Conservation (phyloP, 805 yeast genomes). For the Alloascoidea hylecoeti region DNA sequence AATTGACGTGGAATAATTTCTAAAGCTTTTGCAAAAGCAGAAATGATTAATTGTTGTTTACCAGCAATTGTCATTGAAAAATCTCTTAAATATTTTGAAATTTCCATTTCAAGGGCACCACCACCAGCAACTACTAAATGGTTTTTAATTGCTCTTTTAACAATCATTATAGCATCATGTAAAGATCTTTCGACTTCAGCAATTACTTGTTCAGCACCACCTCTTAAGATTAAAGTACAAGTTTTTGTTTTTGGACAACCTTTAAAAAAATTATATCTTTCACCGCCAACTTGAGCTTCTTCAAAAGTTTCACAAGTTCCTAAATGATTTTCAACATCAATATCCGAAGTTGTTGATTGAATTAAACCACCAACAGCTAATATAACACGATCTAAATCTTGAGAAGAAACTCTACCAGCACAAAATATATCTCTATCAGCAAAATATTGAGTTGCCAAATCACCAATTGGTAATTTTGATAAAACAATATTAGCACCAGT, state of each 20-base stretch:
- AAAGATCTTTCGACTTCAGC: constrained; percentile 96
- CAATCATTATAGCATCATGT: constrained; percentile 98
- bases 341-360: constrained; percentile 54
- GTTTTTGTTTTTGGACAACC: constrained; percentile 91
- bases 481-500: constrained; percentile 90
- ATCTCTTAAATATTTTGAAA: constrained; percentile 79
- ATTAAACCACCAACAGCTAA: constrained; percentile 89
- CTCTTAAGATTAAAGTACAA: constrained; percentile 85
- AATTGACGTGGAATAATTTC: constrained; percentile 95
- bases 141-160: constrained; percentile 84
- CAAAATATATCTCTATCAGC: constrained; percentile 95
- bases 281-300: constrained; percentile 93
- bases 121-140: constrained; percentile 93
- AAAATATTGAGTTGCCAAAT: constrained; percentile 95
- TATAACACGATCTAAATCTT: constrained; percentile 86
- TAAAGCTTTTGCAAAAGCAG: constrained; percentile 86
- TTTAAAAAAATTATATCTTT: constrained; percentile 82
- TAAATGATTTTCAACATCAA: constrained; percentile 44
- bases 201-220: constrained; percentile 96
- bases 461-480: constrained; percentile 94
- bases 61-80: constrained; percentile 83
- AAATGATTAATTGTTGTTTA: constrained; percentile 85
- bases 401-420: constrained; percentile 86
- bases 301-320: constrained; percentile 82
- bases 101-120: constrained; percentile 97